A percentile compares a stretch with the other conserved stretches of the same genome.
phyloP scores from a whole-genome alignment of 31 red algal genomes.

The Odonthalia washingtoniensis region DNA sequence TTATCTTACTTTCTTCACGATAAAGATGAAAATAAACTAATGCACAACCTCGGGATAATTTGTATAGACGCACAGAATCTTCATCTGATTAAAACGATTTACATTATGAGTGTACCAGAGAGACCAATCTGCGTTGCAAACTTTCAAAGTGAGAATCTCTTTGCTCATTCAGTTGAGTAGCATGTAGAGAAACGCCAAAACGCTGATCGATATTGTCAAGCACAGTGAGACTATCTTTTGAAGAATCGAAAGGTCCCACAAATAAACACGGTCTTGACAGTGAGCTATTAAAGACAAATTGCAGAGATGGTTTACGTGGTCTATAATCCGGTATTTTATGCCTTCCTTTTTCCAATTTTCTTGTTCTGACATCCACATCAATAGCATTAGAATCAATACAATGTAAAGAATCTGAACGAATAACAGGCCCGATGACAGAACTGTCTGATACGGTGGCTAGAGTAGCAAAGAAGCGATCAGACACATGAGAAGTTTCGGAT shows the following conservation, averaged over 20 bases:
- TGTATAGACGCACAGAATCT: too few species aligned
- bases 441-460: conserved; percentile 18
- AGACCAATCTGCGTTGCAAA: too few species aligned
- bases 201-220: conserved; percentile 29
- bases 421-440: conserved; percentile 21
- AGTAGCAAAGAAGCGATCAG: conserved; percentile 60
- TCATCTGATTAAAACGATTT: too few species aligned
- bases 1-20: too few species aligned
- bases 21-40: too few species aligned
- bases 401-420: conserved; percentile 51
- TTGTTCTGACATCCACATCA: neutral
- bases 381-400: conserved; percentile 48
- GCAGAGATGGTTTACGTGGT: conserved; percentile 25
- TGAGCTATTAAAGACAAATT: conserved; percentile 33
- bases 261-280: conserved; percentile 62
- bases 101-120: too few species aligned
- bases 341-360: too few species aligned
- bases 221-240: neutral
- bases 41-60: too few species aligned
- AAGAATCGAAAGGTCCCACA: conserved; percentile 35
- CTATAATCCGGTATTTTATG: conserved; percentile 6
- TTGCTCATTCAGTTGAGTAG: too few species aligned
- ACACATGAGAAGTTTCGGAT: conserved; percentile 50
- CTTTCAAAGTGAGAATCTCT: too few species aligned
- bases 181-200: too few species aligned